phyloP scores from a whole-genome alignment of 257 asterid genomes.

The Linaria vulgaris region DNA sequence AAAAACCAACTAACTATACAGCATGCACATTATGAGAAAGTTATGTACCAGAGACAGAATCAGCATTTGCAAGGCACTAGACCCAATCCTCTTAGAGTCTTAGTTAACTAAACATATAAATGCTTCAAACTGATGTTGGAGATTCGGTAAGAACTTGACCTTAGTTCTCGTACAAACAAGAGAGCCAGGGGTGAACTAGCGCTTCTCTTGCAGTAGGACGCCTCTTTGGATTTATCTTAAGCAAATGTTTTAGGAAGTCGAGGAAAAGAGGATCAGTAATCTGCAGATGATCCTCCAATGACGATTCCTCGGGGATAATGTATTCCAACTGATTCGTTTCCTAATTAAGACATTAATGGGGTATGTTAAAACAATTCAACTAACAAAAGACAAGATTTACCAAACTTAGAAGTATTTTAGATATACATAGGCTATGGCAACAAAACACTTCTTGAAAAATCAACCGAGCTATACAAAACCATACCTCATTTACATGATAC shows the following conservation, averaged over 20 bases:
- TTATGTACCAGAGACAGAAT: constrained; percentile 12
- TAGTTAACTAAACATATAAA: background rate
- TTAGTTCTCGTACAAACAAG: constrained; percentile 34
- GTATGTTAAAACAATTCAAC: background rate
- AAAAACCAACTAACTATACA: constrained; percentile 32
- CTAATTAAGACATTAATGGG: constrained; percentile 30
- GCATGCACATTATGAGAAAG: background rate
- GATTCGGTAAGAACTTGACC: constrained; percentile 31
- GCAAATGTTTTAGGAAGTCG: constrained; percentile 58
- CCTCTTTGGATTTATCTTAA: constrained; percentile 66
- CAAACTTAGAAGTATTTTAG: background rate
- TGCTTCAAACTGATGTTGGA: constrained; percentile 4
- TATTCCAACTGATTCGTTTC: constrained; percentile 67
- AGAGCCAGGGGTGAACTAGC: constrained; percentile 79
- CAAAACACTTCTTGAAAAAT: background rate
- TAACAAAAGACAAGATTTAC: too few species aligned
- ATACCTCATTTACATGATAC: constrained; percentile 66
- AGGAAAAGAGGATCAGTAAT: constrained; percentile 54
- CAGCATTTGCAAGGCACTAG: constrained; percentile 9
- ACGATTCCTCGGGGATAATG: constrained; percentile 61
- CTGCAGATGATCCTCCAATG: constrained; percentile 71
- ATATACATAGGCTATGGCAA: background rate
- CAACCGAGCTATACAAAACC: constrained; percentile 18
- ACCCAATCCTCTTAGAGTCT: background rate
- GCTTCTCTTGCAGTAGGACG: constrained; percentile 79